Conservation (phyloP, 73 alveolate genomes). For the Paramecium pentaurelia region DNA sequence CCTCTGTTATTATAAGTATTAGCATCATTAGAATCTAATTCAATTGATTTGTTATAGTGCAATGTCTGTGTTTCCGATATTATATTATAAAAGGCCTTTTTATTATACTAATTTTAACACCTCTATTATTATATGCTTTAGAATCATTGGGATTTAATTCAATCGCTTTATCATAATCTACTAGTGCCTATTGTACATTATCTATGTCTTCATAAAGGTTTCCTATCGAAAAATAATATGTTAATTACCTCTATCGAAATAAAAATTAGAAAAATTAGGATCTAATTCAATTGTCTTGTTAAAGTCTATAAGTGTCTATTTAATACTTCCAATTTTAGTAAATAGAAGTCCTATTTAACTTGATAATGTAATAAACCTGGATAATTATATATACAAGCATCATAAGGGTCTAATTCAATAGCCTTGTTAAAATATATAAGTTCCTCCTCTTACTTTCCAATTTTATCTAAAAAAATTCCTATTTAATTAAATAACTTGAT, state of each 20-base stretch:
- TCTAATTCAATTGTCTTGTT: not conserved
- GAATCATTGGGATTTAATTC: not conserved
- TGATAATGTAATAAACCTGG: no score
- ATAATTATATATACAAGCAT: no score
- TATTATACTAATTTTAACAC: not conserved
- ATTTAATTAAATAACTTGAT: no score
- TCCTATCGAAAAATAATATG: not conserved
- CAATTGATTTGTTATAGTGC: not conserved
- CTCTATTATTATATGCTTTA: not conserved
- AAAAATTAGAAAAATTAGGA: not conserved
- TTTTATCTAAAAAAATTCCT: not conserved
- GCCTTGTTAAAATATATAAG: not conserved
- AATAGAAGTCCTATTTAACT: not conserved
- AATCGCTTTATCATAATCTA: not conserved
- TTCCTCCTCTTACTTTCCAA: not conserved
- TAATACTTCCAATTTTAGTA: not conserved
- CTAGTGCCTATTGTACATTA: not conserved
- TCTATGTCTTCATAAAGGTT: not conserved
- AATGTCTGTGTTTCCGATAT: not conserved
- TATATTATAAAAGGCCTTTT: not conserved
- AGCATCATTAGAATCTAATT: not conserved
- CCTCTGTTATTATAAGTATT: not conserved
- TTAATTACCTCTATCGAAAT: not conserved
- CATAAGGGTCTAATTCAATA: not conserved
- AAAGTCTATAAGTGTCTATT: not conserved